A percentile compares a stretch with the other conserved stretches of the same genome.
Conservation (phyloP, 2,329 filamentous ascomycete genomes). For the Thyridium curvatum region DNA sequence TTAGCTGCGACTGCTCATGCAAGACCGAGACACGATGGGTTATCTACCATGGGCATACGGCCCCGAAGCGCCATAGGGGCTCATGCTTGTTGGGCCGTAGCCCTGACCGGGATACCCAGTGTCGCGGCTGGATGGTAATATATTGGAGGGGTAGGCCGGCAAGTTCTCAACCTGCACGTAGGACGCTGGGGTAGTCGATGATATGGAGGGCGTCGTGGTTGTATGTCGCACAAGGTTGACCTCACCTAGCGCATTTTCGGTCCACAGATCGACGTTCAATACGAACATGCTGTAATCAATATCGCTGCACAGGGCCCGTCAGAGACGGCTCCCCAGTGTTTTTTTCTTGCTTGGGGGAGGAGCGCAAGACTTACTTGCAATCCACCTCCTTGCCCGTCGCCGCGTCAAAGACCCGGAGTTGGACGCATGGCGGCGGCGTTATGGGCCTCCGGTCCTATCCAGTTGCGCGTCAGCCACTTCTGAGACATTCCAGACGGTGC, state of each 20-base stretch:
- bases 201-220: conserved; percentile 69
- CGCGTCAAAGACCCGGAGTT: conserved; percentile 71
- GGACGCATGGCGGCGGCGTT: conserved; percentile 88
- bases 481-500: too few species aligned
- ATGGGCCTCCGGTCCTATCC: conserved; percentile 84
- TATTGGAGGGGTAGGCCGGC: conserved; percentile 24
- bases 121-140: conserved; percentile 31
- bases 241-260: conserved; percentile 57
- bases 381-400: conserved; percentile 75
- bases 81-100: conserved; percentile 15
- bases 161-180: conserved; percentile 49
- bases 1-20: too few species aligned
- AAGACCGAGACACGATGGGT: too few species aligned
- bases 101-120: conserved; percentile 5
- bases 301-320: conserved; percentile 42
- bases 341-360: background rate
- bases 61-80: conserved; percentile 17
- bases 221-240: conserved; percentile 60
- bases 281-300: conserved; percentile 47
- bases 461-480: background rate
- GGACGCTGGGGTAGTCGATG: conserved; percentile 71
- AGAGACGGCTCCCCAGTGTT: conserved; percentile 20
- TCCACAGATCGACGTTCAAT: conserved; percentile 62
- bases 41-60: conserved; percentile 14
- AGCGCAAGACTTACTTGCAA: conserved; percentile 60